Conservation (phyloP, 2,329 filamentous ascomycete genomes). For the Nemania abortiva region DNA sequence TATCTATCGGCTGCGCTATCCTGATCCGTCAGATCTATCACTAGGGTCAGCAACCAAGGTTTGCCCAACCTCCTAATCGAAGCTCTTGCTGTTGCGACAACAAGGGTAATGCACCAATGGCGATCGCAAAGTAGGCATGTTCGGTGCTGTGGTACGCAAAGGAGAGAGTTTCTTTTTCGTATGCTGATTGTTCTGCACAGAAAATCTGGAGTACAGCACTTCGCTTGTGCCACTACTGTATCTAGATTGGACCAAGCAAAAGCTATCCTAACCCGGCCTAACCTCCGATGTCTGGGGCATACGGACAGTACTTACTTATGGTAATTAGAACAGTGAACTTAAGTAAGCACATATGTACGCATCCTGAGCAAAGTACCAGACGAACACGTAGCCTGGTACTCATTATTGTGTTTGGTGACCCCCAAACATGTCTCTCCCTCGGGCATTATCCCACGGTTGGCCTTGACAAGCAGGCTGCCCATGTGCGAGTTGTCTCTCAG, state of each 20-base stretch:
- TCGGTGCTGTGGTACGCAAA: no score
- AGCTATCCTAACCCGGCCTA: constrained; percentile 23
- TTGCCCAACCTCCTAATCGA: no score
- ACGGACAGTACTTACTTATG: no score
- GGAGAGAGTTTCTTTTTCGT: not conserved
- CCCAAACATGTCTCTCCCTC: not conserved
- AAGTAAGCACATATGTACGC: no score
- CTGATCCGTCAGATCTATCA: constrained; percentile 17
- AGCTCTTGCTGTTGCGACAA: no score
- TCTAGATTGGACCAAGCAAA: constrained; percentile 15
- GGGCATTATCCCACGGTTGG: constrained; percentile 7
- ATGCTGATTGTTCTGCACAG: constrained; percentile 1
- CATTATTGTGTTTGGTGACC: constrained; percentile 6
- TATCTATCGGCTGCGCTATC: constrained; percentile 23
- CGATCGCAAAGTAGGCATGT: no score
- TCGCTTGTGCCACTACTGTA: not conserved
- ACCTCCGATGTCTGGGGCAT: constrained; percentile 9
- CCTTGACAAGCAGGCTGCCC: not conserved
- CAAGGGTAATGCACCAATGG: constrained; percentile 9
- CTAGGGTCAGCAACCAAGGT: constrained; percentile 5
- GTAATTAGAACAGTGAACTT: no score
- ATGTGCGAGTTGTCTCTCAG: not conserved
- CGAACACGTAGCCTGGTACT: constrained; percentile 17
- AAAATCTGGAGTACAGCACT: constrained; percentile 9
- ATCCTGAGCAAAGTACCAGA: constrained; percentile 3